Evolutionary conservation across 345 rosid genomes (phyloP), one percentile per base, ranked within the genome.

Genomic region (Noccaea caerulescens): DNA sequence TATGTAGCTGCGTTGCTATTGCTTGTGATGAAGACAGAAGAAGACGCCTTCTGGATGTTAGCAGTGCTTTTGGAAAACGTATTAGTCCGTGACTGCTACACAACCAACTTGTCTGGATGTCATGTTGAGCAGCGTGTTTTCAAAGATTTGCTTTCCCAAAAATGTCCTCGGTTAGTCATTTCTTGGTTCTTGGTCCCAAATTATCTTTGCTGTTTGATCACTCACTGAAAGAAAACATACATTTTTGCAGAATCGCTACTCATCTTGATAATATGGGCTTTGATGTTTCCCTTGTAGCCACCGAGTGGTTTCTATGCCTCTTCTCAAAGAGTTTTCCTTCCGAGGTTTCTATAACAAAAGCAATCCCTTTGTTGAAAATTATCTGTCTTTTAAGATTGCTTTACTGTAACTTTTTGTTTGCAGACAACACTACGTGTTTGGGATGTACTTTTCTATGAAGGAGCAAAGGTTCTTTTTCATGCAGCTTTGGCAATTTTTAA

Each of bases 11-110:
- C 99, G 1, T 73, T 95, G 66, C 72, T 95, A 54, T 85, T 95
- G 67, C 94, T 95, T 50, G 99, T 95, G 66, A 92, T 95, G 99
- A 95, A 95, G 85, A 95, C 99, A 1, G 99, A 95, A 80, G 99
- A 95, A 84, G 99, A 95, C 64, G 97, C 91, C 6, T 95, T 95
- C 77, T 95, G 99, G 99, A 95, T 95, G 96, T 84, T 95, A 20
- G 94, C 99, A 3, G 99, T 95, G 44, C 93, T 95, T 58, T 74
- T 95, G 67, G 99, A 95, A 80, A 90, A 95, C 41, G 97, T 95
- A 39, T 79, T 95, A 81, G 99, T 90, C 39, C 93, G 81, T 79
- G 98, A 95, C 77, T 95, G 99, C 77, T 95, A 95, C 69, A 88
- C 97, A 34, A 92, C 77, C 62, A 92, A 95, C 82, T 79, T 95